Evolutionary conservation across 2,329 filamentous ascomycete species (phyloP), one percentile per base, ranked within the genome.

Genomic region (Stachybotrys echinatus): DNA sequence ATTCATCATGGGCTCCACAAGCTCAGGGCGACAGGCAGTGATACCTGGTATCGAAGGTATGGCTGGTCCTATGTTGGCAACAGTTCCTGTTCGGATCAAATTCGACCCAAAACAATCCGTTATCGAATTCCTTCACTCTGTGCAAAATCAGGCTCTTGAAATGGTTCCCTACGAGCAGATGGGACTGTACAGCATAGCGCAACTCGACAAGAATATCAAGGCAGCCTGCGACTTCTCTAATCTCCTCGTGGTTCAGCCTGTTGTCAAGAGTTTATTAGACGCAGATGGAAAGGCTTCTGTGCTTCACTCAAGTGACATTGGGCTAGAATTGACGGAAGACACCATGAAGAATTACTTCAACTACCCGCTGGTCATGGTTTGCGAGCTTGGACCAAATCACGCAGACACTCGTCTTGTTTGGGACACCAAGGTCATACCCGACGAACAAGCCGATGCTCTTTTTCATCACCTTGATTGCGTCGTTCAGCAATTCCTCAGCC

Each of bases 31-130:
- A 1, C 54, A 61, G 7, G 58, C 61, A 3, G 52, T 57, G 1
- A 47, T 69, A 2, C 34, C 43, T 2, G 60, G 58, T 8, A 55
- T 67, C 1, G 57, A 59, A 5, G 49, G 54, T 1, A 59, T 67
- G 5, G 47, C 56, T 3, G 66, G 63, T 2, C 64, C 65, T 3
- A 61, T 60, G 1, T 62, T 69, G 21, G 58, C 61, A 12, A 65
- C 63, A 4, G 53, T 68, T 1, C 65, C 65, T 3, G 42, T 64
- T 2, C 3, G 44, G 20, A n/a, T 34, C 12, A 14, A 21, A 3
- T 6, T 46, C 10, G 20, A 34, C 23, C 23, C n/a, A 18, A 17
- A 34, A 8, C 12, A 10, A 5, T 12, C 44, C 12, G 27, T 46
- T 2, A 4, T 17, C 3, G 23, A 37, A 6, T 37, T 46, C 27